Conservation (phyloP, 2,329 filamentous ascomycete genomes). For the Arthroderma uncinatum region DNA sequence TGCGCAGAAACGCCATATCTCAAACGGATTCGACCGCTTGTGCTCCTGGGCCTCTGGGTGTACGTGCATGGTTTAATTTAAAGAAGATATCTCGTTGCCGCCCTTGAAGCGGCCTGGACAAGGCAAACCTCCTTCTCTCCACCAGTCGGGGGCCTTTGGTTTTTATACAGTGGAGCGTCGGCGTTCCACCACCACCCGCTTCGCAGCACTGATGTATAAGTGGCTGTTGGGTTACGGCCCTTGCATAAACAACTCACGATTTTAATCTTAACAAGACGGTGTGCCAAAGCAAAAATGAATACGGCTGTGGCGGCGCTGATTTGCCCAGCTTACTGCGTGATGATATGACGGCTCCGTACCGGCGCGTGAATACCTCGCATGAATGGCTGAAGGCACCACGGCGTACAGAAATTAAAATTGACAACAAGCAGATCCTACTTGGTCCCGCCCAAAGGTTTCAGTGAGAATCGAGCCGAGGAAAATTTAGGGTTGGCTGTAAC, state of each 20-base stretch:
- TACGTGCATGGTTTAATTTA: not conserved
- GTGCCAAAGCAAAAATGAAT: not conserved
- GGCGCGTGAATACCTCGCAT: not conserved
- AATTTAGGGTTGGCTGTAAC: not conserved
- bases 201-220: not conserved
- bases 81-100: not conserved
- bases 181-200: not conserved
- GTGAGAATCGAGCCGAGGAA: not conserved
- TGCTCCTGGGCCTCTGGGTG: too few relatives aligned
- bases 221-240: conserved; percentile 1
- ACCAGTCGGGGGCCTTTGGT: not conserved
- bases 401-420: not conserved
- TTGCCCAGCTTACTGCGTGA: not conserved
- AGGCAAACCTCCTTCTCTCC: not conserved
- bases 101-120: not conserved
- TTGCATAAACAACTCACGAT: not conserved
- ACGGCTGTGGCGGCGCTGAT: not conserved
- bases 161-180: not conserved
- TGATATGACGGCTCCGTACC: not conserved
- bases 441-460: not conserved
- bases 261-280: not conserved
- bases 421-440: not conserved
- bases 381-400: not conserved
- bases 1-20: not conserved
- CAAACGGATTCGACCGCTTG: not conserved